phyloP scores from a whole-genome alignment of 2,329 filamentous ascomycete genomes.

The Lachnellula arida region DNA sequence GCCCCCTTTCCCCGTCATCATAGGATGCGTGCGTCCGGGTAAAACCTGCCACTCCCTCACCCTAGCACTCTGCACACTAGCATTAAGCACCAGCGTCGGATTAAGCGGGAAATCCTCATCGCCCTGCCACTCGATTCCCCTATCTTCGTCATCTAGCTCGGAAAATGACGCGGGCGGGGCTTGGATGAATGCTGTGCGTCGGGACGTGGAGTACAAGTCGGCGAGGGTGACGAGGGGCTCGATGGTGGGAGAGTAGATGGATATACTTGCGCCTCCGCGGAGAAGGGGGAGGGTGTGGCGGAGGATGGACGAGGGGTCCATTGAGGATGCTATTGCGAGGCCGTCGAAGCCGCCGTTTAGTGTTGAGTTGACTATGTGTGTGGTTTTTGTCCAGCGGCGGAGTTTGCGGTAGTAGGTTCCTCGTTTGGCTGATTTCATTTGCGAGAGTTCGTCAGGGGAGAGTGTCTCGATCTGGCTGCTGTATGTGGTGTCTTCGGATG shows the following conservation, averaged over 20 bases:
- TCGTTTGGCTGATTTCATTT: conserved; percentile 76
- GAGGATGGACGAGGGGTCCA: conserved; percentile 75
- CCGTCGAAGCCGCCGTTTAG: conserved; percentile 76
- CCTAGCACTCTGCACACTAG: conserved; percentile 74
- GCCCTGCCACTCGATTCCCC: conserved; percentile 52
- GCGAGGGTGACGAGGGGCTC: conserved; percentile 74
- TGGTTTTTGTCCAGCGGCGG: conserved; percentile 70
- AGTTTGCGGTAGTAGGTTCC: conserved; percentile 87
- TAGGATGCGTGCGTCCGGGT: conserved; percentile 83
- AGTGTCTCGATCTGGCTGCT: conserved; percentile 56
- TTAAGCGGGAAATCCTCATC: conserved; percentile 79
- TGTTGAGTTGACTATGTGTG: conserved; percentile 68
- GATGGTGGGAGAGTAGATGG: conserved; percentile 76
- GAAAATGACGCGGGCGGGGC: conserved; percentile 42
- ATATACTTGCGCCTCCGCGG: conserved; percentile 75
- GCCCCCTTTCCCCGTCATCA: conserved; percentile 86
- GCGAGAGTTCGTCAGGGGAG: conserved; percentile 55
- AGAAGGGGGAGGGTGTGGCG: conserved; percentile 74
- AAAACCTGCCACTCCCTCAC: conserved; percentile 85
- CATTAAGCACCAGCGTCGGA: conserved; percentile 75
- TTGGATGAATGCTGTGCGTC: conserved; percentile 69
- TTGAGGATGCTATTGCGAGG: conserved; percentile 73
- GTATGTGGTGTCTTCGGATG: conserved; percentile 71
- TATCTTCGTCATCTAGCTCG: conserved; percentile 41
- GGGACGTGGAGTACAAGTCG: conserved; percentile 78